Base-by-base conservation (phyloP, 1,284 basidiomycete species). In the Puccinia polysora region DNA sequence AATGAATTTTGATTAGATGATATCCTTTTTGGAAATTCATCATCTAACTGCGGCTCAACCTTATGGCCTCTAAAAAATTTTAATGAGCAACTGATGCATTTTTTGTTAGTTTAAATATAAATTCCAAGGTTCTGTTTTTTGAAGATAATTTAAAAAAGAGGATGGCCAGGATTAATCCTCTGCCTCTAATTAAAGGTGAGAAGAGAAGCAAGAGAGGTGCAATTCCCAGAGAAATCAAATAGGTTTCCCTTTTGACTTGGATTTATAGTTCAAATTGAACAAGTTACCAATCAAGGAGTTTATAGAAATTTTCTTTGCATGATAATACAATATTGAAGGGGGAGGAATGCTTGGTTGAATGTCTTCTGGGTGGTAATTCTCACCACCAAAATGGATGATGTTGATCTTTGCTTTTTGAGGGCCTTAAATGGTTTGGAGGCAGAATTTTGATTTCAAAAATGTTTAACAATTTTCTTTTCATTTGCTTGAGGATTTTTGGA, bases 51-150 rank as follows among this genome's bases (percentile, higher is more conserved):
- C 5, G 10, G 36, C 65, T 20, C 38, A 69, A 52, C 52, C 25
- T 69, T 69, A 23, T 69, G 65, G 8, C 30, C 20, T 4, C 25
- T 14, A 25, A 69, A 69, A 69, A 52, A 69, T 14, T 0, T 18
- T 14, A 69, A 25, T 15, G 65, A 69, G n/a, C 65, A 69, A 59
- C 65, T 69, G 25, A 3, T n/a, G n/a, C n/a, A n/a, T n/a, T n/a
- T n/a, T n/a, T n/a, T n/a, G n/a, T n/a, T n/a, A n/a, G n/a, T n/a
- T n/a, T 18, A 52, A 3, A 10, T 56, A n/a, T 32, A 34, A 32
- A 25, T 12, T 12, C 23, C 28, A 18, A 18, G 2, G 3, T 12
- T 20, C 28, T n/a, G 25, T 20, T 7, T 56, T 14, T 25, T 32
- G 28, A 1, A 56, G n/a, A 63, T 15, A 2, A 10, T 25, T 45